Base-by-base conservation (phyloP, 345 rosid species). In the Salix arbutifolia region DNA sequence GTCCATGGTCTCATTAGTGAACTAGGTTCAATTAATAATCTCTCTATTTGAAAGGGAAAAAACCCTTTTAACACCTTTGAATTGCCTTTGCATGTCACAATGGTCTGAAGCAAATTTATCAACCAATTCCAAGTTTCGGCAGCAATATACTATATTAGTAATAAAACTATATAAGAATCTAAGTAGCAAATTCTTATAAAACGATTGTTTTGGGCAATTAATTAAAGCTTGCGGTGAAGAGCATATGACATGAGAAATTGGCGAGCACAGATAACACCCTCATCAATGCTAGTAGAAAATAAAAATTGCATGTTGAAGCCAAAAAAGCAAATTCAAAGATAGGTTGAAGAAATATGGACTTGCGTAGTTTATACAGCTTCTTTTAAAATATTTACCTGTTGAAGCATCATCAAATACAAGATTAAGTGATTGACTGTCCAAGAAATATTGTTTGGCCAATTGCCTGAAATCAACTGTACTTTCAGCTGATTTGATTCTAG, bases 381-480 rank as follows among this genome's bases (percentile, higher is more conserved):
- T 70, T 75, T 62, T 9, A 23, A 68, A 73, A 69, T 53, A 67
- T 71, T 82, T 84, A 94, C 99, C 99, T 90, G 94, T 75, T 69
- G 90, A 78, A 68, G 88, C 72, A 83, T 90, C 91, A 75, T 90
- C 94, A 80, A 96, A 96, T 58, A 89, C 93, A 76, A 96, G 85
- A 88, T 94, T 87, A 66, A 94, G 90, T 38, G 90, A 87, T 64
- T 94, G 88, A 73, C 89, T 85, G 81, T 91, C 97, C 3, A 86
- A 70, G 82, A 96, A 96, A 85, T 92, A 96, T 71, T 94, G 97
- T 88, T 91, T 88, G 83, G 98, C 99, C 86, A 94, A 80, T 75
- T 83, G 84, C 86, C 93, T 86, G 86, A 86, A 94, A 90, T 96
- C 97, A 75, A 89, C 77, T 75, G 84, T 80, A 35, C 90, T 88